Percentiles rank a stretch among this genome's conserved stretches.
Conservation (phyloP, 495 filamentous ascomycete species). For the Annulohypoxylon moriforme region DNA sequence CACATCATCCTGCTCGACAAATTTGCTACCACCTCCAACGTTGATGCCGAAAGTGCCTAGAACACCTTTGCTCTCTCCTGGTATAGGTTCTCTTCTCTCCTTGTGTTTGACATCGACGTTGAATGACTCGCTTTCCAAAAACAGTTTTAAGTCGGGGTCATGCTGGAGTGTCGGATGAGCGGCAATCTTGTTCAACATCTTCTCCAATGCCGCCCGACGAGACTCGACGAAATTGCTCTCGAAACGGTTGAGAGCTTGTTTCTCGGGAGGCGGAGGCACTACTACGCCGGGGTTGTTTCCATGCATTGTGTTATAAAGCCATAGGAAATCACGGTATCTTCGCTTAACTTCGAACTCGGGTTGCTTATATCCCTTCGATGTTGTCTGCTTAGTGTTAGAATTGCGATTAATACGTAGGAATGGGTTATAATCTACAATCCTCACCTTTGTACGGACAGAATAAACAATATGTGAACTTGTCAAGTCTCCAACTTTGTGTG, state of each 20-base stretch:
- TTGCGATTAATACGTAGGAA: constrained; percentile 1
- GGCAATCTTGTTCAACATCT: constrained; percentile 96
- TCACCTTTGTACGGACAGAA: constrained; percentile 91
- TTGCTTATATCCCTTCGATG: constrained; percentile 93
- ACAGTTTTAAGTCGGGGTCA: constrained; percentile 93
- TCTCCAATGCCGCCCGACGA: constrained; percentile 86
- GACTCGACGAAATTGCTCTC: constrained; percentile 97
- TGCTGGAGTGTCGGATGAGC: constrained; percentile 91
- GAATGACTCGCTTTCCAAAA: constrained; percentile 94
- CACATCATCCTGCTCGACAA: constrained; percentile 97
- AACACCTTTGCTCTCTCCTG: constrained; percentile 93
- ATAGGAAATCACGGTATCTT: constrained; percentile 95
- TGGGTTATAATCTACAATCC: not conserved
- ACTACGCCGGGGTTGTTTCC: constrained; percentile 94
- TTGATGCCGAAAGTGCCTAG: constrained; percentile 84
- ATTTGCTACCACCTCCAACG: constrained; percentile 80
- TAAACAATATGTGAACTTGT: constrained; percentile 98
- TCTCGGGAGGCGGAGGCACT: constrained; percentile 95
- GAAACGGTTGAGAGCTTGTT: constrained; percentile 96
- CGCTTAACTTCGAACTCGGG: constrained; percentile 91
- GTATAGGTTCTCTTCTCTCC: constrained; percentile 86
- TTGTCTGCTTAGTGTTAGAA: constrained; percentile 67
- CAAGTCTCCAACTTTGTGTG: constrained; percentile 96
- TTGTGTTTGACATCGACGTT: constrained; percentile 98
- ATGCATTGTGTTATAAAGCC: constrained; percentile 95